Base-by-base conservation (phyloP, 176 grass and related monocot genomes). In the Oryza glaberrima region DNA sequence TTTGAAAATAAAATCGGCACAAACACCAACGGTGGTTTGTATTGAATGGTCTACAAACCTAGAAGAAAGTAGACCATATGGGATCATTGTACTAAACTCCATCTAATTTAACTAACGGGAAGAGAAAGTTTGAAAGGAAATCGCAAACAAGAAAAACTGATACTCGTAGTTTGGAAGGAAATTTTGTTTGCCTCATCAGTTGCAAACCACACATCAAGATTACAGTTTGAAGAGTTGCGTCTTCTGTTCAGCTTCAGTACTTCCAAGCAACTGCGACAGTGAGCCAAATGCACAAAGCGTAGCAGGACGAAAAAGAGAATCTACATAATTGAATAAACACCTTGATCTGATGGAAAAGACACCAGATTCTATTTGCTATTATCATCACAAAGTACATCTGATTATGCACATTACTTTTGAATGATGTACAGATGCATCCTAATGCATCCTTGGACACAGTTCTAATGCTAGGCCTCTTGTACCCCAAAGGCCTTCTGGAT, bases 401-500 rank as follows among this genome's bases (percentile, higher is more conserved):
- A 7, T 16, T 72, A 5, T 45, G 44, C 23, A 45, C 48, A 66
- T 44, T 64, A 23, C 15, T 23, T 43, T 48, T 41, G 23, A 64
- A 65, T 45, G 22, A 71, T 51, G 48, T 65, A 85, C n/a, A 32
- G 46, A 40, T 12, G 2, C 11, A 63, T 47, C 38, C n/a, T 40
- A 36, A 40, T 22, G 2, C 11, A 63, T 47, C 38, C n/a, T 40
- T 41, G 20, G 2, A 54, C 2, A 23, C 71, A 10, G 22, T 77
- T 77, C 19, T 88, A 51, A 52, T 70, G n/a, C 61, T 86, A 94
- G 10, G 8, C n/a, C 51, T 83, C 78, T 67, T 88, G 61, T 34
- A 81, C 76, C 17, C 80, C 87, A 89, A 86, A 95, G 60, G 96
- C 96, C 81, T 85, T 94, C 14, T 83, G 75, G 69, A 98, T 90